A percentile compares a stretch with the other conserved stretches of the same genome.
These are phyloP conservation scores for Coemansia sp. DNA, from an alignment of 192 early-diverging fungal species.

Conservation along the genomic window DNA sequence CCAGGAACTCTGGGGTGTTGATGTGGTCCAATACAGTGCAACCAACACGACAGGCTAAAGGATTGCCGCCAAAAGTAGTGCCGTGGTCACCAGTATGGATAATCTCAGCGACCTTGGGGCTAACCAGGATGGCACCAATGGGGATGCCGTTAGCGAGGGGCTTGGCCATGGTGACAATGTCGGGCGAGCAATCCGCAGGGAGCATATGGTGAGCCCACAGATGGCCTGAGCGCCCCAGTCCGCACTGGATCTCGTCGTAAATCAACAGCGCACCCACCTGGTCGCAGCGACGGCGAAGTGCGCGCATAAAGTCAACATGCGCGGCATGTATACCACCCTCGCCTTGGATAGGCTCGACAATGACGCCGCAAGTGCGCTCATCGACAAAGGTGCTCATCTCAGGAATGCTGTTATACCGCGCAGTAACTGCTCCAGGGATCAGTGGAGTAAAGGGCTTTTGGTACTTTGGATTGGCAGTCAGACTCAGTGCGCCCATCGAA, in stretches of 20 bases:
- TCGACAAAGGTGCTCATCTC: conserved; percentile 64
- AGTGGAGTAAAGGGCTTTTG: conserved; percentile 93
- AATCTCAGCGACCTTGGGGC: conserved; percentile 72
- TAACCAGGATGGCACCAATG: conserved; percentile 89
- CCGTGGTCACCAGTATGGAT: conserved; percentile 94
- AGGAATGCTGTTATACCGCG: conserved; percentile 73
- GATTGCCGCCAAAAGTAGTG: conserved; percentile 97
- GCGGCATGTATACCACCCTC: conserved; percentile 89
- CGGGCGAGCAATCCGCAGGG: conserved; percentile 70
- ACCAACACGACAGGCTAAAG: conserved; percentile 87
- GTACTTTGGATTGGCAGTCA: conserved; percentile 91
- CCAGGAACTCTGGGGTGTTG: conserved; percentile 69
- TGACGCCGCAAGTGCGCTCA: conserved; percentile 86
- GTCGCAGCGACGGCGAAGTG: conserved; percentile 77
- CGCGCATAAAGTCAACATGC: conserved; percentile 72
- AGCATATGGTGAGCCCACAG: conserved; percentile 84
- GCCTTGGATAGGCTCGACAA: conserved; percentile 96
- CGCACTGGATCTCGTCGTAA: conserved; percentile 97
- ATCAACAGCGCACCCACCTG: conserved; percentile 89
- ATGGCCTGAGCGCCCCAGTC: conserved; percentile 85
- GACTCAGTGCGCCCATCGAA: conserved; percentile 93
- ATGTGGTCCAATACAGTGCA: conserved; percentile 73
- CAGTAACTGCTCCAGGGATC: conserved; percentile 77
- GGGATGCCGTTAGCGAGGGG: conserved; percentile 96
- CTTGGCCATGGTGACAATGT: conserved; percentile 95